Evolutionary conservation across 116 monocot species (phyloP).

Genomic region (Zostera marina): DNA sequence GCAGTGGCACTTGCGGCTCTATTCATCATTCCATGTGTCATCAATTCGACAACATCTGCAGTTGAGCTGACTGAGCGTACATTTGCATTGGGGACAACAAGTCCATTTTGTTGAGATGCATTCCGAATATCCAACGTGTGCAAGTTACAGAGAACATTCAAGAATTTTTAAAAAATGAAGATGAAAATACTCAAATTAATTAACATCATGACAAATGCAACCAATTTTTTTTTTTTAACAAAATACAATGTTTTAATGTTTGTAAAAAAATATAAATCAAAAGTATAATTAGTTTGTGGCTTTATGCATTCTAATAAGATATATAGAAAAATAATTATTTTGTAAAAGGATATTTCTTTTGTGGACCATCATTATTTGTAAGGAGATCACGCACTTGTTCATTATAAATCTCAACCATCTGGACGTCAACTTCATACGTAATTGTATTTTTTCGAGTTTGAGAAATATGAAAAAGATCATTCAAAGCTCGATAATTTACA

Average conservation of each 20-base stretch:
- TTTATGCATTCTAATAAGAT: neutral
- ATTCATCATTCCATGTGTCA: slow-evolving; percentile 64
- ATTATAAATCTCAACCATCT: slow-evolving; percentile 97
- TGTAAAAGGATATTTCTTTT: slow-evolving; percentile 76
- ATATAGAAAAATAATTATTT: neutral
- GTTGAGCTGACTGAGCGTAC: slow-evolving; percentile 60
- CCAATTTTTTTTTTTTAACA: neutral
- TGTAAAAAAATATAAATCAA: too few relatives aligned
- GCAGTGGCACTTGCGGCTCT: slow-evolving; percentile 85
- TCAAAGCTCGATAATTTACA: slow-evolving; percentile 77
- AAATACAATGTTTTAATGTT: neutral
- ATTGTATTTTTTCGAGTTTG: slow-evolving; percentile 29
- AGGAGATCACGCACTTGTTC: slow-evolving; percentile 97
- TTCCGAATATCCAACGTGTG: slow-evolving; percentile 69
- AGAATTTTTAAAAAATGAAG: neutral
- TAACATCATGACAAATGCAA: neutral
- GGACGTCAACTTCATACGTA: slow-evolving; percentile 60
- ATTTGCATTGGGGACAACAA: slow-evolving; percentile 84
- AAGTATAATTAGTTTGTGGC: neutral
- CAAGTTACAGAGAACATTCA: slow-evolving; percentile 12
- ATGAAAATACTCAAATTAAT: neutral
- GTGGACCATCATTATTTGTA: slow-evolving; percentile 32
- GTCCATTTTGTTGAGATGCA: slow-evolving; percentile 56
- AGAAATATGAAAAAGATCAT: slow-evolving; percentile 84
- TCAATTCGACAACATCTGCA: slow-evolving; percentile 61